A percentile compares a stretch with the other conserved stretches of the same genome.
Conservation (phyloP, 78 protist genomes). For the Bodo saltans region DNA sequence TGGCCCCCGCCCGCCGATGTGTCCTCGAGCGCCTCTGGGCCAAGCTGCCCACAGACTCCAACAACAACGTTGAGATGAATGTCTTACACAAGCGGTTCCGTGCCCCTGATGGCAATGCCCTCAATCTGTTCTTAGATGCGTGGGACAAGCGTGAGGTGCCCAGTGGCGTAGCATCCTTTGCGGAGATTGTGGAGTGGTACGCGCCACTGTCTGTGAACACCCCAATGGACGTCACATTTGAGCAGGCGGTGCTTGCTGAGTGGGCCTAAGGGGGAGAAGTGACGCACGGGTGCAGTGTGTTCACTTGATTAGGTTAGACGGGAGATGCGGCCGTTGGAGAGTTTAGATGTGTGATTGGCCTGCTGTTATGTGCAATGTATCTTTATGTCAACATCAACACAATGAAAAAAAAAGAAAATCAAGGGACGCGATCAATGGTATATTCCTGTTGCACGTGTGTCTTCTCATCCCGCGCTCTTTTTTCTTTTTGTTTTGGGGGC, state of each 20-base stretch:
- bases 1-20: background rate
- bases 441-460: too few relatives aligned
- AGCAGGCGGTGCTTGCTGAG: background rate
- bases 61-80: background rate
- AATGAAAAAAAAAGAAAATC: too few relatives aligned
- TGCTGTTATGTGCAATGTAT: too few relatives aligned
- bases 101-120: background rate
- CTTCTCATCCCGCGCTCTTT: too few relatives aligned
- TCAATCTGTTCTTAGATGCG: slow-evolving; percentile 3
- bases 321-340: too few relatives aligned
- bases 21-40: slow-evolving; percentile 2
- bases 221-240: background rate
- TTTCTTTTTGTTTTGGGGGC: too few relatives aligned
- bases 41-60: background rate
- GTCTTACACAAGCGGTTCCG: background rate
- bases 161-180: background rate
- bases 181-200: background rate
- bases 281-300: background rate
- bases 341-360: too few relatives aligned
- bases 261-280: background rate
- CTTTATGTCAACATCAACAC: too few relatives aligned
- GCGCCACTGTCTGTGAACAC: background rate
- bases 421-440: too few relatives aligned
- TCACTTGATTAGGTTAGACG: too few relatives aligned
- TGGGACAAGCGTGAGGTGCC: slow-evolving; percentile 15